Evolutionary conservation across 495 filamentous ascomycete species (phyloP).

Genomic region (Neurospora intermedia): DNA sequence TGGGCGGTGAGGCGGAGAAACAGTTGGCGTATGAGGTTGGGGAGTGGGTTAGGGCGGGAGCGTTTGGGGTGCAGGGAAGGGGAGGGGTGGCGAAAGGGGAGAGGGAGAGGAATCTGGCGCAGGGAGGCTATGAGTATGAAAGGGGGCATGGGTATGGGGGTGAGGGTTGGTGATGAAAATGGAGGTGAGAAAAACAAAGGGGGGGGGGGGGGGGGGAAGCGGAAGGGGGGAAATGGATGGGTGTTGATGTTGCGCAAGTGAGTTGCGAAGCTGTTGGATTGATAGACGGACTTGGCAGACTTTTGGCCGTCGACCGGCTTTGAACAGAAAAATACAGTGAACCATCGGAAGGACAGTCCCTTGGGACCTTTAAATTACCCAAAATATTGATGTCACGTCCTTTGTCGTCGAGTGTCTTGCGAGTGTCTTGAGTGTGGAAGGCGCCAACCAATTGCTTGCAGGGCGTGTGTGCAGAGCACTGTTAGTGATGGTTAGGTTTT

Average conservation of each 20-base stretch:
- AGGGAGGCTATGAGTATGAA: neutral
- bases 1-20: slow-evolving; percentile 58
- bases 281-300: neutral
- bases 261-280: no score
- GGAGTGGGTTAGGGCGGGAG: slow-evolving; percentile 55
- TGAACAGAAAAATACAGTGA: neutral
- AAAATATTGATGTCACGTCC: neutral
- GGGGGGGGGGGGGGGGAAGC: neutral
- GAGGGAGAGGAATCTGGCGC: neutral
- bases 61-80: slow-evolving; percentile 16
- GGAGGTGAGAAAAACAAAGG: neutral
- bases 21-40: slow-evolving; percentile 73
- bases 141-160: neutral
- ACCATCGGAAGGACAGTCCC: neutral
- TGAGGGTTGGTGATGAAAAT: neutral
- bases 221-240: neutral
- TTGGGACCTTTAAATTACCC: neutral
- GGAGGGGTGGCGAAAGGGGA: slow-evolving; percentile 1
- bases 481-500: neutral
- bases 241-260: neutral
- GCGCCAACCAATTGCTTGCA: neutral
- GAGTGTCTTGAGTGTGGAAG: neutral
- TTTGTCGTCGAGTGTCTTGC: neutral
- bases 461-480: neutral
- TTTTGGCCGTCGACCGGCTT: fast-evolving